Conservation (phyloP, 331 rosid genomes). For the Saraca asoca region DNA sequence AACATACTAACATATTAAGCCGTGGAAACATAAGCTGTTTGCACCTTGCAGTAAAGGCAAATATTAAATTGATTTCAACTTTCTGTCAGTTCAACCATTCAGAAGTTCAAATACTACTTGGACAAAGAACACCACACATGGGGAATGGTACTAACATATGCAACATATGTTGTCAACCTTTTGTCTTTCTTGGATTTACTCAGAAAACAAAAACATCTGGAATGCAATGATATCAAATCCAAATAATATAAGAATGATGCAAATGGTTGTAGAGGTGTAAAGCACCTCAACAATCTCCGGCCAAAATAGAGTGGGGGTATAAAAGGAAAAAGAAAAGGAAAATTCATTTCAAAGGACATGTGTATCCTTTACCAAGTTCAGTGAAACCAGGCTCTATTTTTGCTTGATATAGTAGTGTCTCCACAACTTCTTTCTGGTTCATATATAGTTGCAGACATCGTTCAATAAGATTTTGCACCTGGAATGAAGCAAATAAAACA, state of each 20-base stretch:
- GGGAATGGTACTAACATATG: too few species aligned
- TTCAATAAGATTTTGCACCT: constrained; percentile 94
- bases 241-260: too few species aligned
- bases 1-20: neutral
- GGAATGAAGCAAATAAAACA: constrained; percentile 29
- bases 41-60: neutral
- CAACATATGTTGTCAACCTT: too few species aligned
- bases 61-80: too few species aligned
- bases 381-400: constrained; percentile 93
- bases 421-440: constrained; percentile 81
- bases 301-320: neutral
- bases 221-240: neutral
- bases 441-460: constrained; percentile 90
- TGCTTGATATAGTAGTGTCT: constrained; percentile 63
- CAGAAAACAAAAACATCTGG: neutral
- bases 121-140: too few species aligned
- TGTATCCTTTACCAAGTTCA: constrained; percentile 61
- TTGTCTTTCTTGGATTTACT: too few species aligned
- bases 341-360: neutral
- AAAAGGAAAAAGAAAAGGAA: neutral
- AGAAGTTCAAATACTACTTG: too few species aligned
- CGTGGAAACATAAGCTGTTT: neutral
- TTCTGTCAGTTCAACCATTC: too few species aligned
- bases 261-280: neutral
- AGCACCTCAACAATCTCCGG: constrained; percentile 12